Evolutionary conservation across 139 green algal genomes (phyloP).

Genomic region (Closterium sp.): DNA sequence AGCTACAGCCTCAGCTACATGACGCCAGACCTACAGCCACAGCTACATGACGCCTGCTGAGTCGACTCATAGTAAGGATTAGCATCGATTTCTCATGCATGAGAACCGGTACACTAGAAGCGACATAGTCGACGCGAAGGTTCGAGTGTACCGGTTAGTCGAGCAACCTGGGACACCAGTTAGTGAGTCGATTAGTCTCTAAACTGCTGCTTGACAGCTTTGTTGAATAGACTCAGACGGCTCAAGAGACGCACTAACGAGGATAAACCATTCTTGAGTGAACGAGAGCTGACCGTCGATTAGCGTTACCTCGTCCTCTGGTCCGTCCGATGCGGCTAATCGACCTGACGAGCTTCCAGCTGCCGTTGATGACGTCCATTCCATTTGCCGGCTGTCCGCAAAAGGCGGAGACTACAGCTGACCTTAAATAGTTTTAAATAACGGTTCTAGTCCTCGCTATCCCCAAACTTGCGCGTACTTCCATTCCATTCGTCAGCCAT

Average conservation of each 20-base stretch:
- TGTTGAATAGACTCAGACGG: neutral
- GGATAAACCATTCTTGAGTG: neutral
- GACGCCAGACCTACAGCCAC: no score
- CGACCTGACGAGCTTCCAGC: neutral
- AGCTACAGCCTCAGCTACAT: no score
- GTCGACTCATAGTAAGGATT: no score
- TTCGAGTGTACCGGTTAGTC: neutral
- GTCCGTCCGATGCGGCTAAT: neutral
- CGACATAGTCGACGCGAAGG: no score
- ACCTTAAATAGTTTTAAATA: no score
- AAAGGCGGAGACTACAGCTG: no score
- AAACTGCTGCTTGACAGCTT: neutral
- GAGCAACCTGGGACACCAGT: no score
- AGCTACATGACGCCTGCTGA: no score
- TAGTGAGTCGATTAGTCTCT: neutral
- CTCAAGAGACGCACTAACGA: neutral
- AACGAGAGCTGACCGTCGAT: neutral
- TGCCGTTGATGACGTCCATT: neutral
- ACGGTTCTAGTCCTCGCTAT: neutral
- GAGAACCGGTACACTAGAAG: neutral
- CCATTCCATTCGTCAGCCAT: no score
- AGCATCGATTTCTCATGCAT: no score
- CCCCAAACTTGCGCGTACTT: no score
- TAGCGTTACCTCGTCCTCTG: neutral
- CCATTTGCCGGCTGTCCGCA: no score